These are phyloP conservation scores for Lactarius quietus DNA, from an alignment of 768 basidiomycete species.

Conservation along the genomic window DNA sequence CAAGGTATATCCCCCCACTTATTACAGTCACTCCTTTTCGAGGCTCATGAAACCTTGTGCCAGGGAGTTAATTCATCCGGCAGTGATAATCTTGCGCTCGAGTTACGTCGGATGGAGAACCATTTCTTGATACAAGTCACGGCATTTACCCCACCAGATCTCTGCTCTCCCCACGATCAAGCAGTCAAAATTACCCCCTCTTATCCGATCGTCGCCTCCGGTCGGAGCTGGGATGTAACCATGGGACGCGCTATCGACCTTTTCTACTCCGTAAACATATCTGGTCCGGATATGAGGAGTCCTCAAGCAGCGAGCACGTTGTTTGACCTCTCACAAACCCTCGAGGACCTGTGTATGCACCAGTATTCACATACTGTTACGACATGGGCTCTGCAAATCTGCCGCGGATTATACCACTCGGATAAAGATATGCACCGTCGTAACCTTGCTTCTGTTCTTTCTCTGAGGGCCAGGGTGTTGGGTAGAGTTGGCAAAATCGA, in stretches of 20 bases:
- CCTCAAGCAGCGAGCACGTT: constrained; percentile 12
- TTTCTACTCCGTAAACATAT: constrained; percentile 9
- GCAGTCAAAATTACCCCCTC: constrained; percentile 8
- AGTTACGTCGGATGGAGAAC: constrained; percentile 20
- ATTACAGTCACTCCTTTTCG: not conserved
- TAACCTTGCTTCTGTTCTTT: constrained; percentile 9
- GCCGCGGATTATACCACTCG: constrained; percentile 11
- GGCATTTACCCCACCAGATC: constrained; percentile 14
- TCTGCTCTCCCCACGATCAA: constrained; percentile 18
- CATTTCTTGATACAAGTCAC: constrained; percentile 10
- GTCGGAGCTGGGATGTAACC: constrained; percentile 17
- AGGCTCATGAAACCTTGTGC: not conserved
- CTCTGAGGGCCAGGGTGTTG: constrained; percentile 12
- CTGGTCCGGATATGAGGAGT: constrained; percentile 4
- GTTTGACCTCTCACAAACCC: constrained; percentile 16
- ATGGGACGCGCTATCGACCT: constrained; percentile 12
- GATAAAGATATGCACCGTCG: constrained; percentile 22
- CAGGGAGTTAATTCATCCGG: constrained; percentile 5
- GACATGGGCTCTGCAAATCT: constrained; percentile 15
- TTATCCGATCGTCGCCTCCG: constrained; percentile 15
- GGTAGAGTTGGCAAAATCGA: constrained; percentile 12
- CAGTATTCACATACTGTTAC: constrained; percentile 7
- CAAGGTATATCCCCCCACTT: constrained; percentile 10
- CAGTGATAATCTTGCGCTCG: constrained; percentile 9
- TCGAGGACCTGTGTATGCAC: constrained; percentile 22